Evolutionary conservation across 305 asterid species (phyloP), one percentile per base, ranked within the genome.

Genomic region (Andrographis paniculata): DNA sequence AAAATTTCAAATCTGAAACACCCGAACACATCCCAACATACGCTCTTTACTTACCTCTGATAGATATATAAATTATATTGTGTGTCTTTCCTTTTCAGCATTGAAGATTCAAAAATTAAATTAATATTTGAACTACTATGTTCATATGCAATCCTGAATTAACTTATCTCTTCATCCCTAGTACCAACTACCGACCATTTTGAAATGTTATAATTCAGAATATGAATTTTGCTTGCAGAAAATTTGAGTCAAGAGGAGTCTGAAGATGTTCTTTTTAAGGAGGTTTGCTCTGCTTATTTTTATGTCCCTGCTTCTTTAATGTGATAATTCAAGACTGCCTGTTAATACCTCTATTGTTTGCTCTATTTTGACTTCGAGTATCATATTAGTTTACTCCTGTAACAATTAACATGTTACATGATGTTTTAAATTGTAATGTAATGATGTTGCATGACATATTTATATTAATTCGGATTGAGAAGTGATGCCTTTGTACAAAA

Each of bases 201-300:
- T 49, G 48, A 48, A 40, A 24, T 50, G 42, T 50, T 23, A 50
- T 48, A 51, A 47, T 50, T 44, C 36, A 60, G 41, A 16, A 43
- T 48, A 15, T 55, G 45, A 36, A 41, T 57, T 38, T 70, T 77
- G 63, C 58, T 61, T 77, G 71, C 97, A 92, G 99, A 78, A 28
- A 28, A 28, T 62, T 56, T 92, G 68, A 80, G 93, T 70, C 78
- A 62, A 60, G 99, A 84, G 72, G 99, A 92, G 68, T 63, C 84
- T 0, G 94, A 92, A 67, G 99, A 92, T 65, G 85, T 87, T 70
- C 88, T 66, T 53, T 92, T 92, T 61, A 92, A 92, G 76, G 93
- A 87, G 94, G 97, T 84, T 10, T 21, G 72, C n/a, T 45, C 36
- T 58, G 55, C 50, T 48, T 64, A 45, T 20, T 48, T 45, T 52